Evolutionary conservation across 306 rosid genomes (phyloP), one percentile per base, ranked within the genome.

Genomic region (Vigna radiata): DNA sequence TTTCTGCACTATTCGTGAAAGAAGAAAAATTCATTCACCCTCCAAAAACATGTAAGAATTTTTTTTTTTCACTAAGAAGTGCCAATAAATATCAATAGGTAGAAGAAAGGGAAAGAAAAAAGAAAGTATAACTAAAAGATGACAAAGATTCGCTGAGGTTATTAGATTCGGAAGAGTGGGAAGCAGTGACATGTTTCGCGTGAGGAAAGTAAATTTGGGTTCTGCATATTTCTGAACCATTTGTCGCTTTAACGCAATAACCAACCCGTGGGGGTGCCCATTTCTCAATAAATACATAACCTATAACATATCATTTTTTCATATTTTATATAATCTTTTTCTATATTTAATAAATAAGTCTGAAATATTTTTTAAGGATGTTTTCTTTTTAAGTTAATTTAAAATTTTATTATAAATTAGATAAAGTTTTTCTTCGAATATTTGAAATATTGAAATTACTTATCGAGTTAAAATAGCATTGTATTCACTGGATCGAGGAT

Each of bases 141-240:
- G 67, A 60, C 67, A 62, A 62, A 62, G 68, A 62, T 62, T 62
- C 5, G 68, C 36, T 16, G 68, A 36, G 25, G 25, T 1, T 7
- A 16, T 62, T 31, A 62, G 68, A 15, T 62, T 62, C 11, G 18
- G 11, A 14, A n/a, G n/a, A n/a, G n/a, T n/a, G n/a, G n/a, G 13
- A 58, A 36, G 14, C 18, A 2, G 52, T 41, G 84, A 70, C 72
- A 58, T 53, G 80, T 74, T 71, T 68, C 83, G 49, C 86, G 83
- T 85, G 86, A 81, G 64, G 61, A 74, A 55, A 81, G 86, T 85
- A 78, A 85, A 81, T 81, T 80, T 59, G 10, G 56, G 75, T 6
- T 19, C 78, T 43, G 83, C 2, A 25, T 58, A 8, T 49, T 14
- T 81, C 79, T 72, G 77, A 25, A 61, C 68, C 68, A 21, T 27